Evolutionary conservation across 345 rosid species (phyloP), one percentile per base, ranked within the genome.

Genomic region (Aethionema arabicum): DNA sequence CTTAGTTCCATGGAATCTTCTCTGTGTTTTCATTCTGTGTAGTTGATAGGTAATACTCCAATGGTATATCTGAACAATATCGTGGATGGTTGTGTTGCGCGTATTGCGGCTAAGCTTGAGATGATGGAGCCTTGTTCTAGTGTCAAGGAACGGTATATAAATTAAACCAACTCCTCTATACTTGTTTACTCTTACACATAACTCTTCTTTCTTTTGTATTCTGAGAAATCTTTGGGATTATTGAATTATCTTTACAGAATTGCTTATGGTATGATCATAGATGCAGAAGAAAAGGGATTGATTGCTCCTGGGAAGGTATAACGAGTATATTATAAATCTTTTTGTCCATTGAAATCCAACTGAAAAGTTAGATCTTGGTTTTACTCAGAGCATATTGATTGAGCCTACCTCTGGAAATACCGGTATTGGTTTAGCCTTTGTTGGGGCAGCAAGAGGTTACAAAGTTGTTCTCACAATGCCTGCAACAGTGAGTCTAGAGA

Each of bases 321-420:
- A 9, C 1, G 0, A 16, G 10, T n/a, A 31, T 4, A 6, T 16
- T 14, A 11, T 31, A 39, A 29, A 47, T 7, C 14, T 35, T 50
- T 42, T 15, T 15, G 4, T 0, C 21, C 29, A 14, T 5, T n/a
- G 36, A 13, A 37, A 30, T 8, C 7, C 30, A 35, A 29, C 40
- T 8, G 7, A 30, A 30, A 7, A 16, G 49, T 38, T 4, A 7
- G 31, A 6, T 7, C 27, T 40, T 65, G 41, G 59, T 8, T 37
- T 60, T 47, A 55, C 32, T 60, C 38, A 86, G 91, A 83, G 86
- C 35, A 62, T 78, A 16, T 68, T 76, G 16, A 62, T 82, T 14
- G 92, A 87, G 74, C 57, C 72, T 2, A 91, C 95, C 2, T 61
- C 91, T 48, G 95, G 98, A 9, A 86, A 88, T 74, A 84, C 91